Evolutionary conservation across 2,329 filamentous ascomycete species (phyloP).

Genomic region (Xylariomycetidae sp.): DNA sequence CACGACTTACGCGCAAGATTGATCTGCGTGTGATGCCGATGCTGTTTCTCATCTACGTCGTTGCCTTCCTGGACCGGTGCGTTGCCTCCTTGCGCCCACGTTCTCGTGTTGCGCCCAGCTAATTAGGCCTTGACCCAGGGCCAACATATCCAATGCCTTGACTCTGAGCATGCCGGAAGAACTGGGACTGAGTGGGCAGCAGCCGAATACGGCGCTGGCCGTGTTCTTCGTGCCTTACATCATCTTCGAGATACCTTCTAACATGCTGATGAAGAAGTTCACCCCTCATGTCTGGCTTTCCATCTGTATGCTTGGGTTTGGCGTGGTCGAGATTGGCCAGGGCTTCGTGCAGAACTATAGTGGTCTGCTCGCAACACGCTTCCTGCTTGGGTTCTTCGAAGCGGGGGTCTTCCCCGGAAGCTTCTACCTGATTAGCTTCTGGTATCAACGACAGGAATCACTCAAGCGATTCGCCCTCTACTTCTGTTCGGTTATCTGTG

Average conservation of each 20-base stretch:
- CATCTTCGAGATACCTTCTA: constrained; percentile 17
- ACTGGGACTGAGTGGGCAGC: constrained; percentile 10
- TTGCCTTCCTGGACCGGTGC: constrained; percentile 14
- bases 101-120: neutral
- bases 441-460: constrained; percentile 55
- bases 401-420: constrained; percentile 48
- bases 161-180: constrained; percentile 12
- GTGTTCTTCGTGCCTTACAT: constrained; percentile 18
- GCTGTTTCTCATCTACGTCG: constrained; percentile 12
- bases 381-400: constrained; percentile 46
- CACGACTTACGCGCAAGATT: constrained; percentile 11
- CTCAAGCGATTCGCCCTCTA: constrained; percentile 55
- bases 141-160: constrained; percentile 15
- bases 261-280: constrained; percentile 13
- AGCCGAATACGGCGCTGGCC: constrained; percentile 13
- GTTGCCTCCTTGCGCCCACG: constrained; percentile 1
- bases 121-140: constrained; percentile 2
- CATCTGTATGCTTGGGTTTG: constrained; percentile 31
- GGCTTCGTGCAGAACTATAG: constrained; percentile 41
- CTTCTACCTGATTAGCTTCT: constrained; percentile 55
- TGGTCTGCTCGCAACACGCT: constrained; percentile 40
- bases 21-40: constrained; percentile 15
- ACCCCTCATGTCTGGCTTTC: constrained; percentile 12
- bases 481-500: constrained; percentile 45
- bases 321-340: constrained; percentile 42